Base-by-base conservation (phyloP, 1,284 basidiomycete genomes). In the Flammula alnicola region DNA sequence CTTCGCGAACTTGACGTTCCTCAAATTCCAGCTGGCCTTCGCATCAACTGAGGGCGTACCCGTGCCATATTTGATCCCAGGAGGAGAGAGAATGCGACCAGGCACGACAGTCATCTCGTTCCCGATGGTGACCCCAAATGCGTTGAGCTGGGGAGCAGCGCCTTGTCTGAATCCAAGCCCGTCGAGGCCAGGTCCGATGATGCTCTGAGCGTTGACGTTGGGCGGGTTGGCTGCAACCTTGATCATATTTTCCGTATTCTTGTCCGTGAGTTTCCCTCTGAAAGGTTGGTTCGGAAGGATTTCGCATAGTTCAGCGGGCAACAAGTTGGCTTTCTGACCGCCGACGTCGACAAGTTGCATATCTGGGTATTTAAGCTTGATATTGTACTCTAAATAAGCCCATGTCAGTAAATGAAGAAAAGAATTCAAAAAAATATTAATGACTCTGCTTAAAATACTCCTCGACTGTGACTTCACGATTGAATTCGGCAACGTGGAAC, bases 91-190 rank as follows among this genome's bases (percentile, higher is more conserved):
- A 50, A 89, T 78, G 26, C 88, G 81, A 2, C 82, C 88, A 0
- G 88, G 87, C 5, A 91, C 83, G 19, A 87, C 77, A 1, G 84
- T 75, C 87, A 91, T 90, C 49, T 88, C 74, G 1, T 64, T 68
- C 9, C 79, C 79, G 47, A 91, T 76, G 45, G 62, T 69, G 47
- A 90, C 67, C 1, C 84, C 86, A 63, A 91, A 90, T 0, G 77
- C 71, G 5, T 68, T 66, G 10, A 84, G 52, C 35, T 60, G 67
- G 1, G 77, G 75, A 5, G 67, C 69, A 0, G 74, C 65, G 16
- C 65, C 67, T 5, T 68, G 61, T 17, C 69, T 67, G 65, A 85
- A 87, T 2, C 86, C 88, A 9, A 91, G 79, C 50, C 79, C 72
- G 25, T 69, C 56, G 2, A 89, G 73, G 5, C 88, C 88, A 20